phyloP scores from a whole-genome alignment of 1,139 yeast genomes.

The Yamadazyma diospyri region DNA sequence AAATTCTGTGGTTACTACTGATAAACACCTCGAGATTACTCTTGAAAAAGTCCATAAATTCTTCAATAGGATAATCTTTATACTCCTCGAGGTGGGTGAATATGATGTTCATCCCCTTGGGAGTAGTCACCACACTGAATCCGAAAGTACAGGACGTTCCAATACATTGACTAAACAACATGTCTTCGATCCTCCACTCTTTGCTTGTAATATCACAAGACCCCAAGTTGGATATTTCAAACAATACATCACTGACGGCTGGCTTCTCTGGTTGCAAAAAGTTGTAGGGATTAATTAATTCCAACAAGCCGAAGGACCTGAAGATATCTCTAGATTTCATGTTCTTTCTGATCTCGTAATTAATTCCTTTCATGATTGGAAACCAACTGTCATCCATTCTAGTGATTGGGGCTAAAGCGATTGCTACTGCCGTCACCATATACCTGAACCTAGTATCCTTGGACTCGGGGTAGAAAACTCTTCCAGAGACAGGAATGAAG shows the following conservation, averaged over 20 bases:
- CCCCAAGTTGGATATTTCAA: slow-evolving; percentile 31
- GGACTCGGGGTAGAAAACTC: slow-evolving; percentile 21
- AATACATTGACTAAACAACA: slow-evolving; percentile 25
- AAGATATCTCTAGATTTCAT: slow-evolving; percentile 13
- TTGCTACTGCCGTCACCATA: slow-evolving; percentile 15
- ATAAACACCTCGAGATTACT: background rate
- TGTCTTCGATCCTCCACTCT: slow-evolving; percentile 18
- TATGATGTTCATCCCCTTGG: slow-evolving; percentile 22
- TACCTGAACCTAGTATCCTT: slow-evolving; percentile 18
- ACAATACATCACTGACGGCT: slow-evolving; percentile 11
- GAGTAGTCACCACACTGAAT: slow-evolving; percentile 18
- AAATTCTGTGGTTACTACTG: background rate
- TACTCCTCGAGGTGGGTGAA: slow-evolving; percentile 18
- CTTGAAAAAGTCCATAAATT: slow-evolving; percentile 2
- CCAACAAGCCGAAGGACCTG: slow-evolving; percentile 17
- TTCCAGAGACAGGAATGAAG: slow-evolving; percentile 22
- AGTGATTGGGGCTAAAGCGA: slow-evolving; percentile 14
- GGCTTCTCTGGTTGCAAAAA: slow-evolving; percentile 9
- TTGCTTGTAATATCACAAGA: slow-evolving; percentile 10
- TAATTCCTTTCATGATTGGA: slow-evolving; percentile 9
- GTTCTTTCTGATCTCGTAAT: slow-evolving; percentile 9
- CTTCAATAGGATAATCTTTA: slow-evolving; percentile 4
- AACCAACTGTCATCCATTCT: slow-evolving; percentile 8
- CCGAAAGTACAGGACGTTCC: slow-evolving; percentile 21
- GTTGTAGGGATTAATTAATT: slow-evolving; percentile 11